A percentile compares a stretch with the other conserved stretches of the same genome.
Evolutionary conservation across 2,329 filamentous ascomycete species (phyloP).

Genomic region (Teratosphaeria viscida): DNA sequence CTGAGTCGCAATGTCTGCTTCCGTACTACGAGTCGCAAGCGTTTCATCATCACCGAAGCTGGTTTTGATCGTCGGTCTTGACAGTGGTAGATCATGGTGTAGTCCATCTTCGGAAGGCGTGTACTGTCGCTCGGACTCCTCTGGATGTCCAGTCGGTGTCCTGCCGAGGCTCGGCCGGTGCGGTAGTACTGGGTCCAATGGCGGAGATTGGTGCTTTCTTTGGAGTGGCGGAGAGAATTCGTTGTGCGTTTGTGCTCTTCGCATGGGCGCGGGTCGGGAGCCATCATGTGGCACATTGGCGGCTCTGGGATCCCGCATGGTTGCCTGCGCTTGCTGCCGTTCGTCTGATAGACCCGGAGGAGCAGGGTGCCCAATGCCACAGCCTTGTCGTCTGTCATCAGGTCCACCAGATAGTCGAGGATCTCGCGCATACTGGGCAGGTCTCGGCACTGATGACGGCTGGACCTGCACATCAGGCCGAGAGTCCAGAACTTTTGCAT

Average conservation of each 20-base stretch:
- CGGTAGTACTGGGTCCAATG: slow-evolving; percentile 5
- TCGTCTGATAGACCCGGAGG: background rate
- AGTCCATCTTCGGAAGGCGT: background rate
- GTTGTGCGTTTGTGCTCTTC: slow-evolving; percentile 16
- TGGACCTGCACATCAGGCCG: background rate
- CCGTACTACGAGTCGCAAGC: background rate
- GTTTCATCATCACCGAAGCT: background rate
- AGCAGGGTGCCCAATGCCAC: background rate
- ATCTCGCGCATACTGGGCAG: background rate
- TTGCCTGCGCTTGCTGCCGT: background rate
- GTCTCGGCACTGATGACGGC: background rate
- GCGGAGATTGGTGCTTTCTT: slow-evolving; percentile 14
- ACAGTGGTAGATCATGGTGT: background rate
- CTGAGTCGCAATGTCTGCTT: background rate
- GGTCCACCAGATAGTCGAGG: slow-evolving; percentile 9
- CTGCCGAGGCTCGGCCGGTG: slow-evolving; percentile 13
- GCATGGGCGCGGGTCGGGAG: slow-evolving; percentile 10
- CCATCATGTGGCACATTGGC: slow-evolving; percentile 1
- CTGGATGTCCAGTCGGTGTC: slow-evolving; percentile 17
- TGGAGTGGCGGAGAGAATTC: slow-evolving; percentile 17
- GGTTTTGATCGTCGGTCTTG: background rate
- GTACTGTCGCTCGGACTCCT: slow-evolving; percentile 1
- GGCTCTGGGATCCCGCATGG: background rate
- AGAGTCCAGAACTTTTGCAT: slow-evolving; percentile 1
- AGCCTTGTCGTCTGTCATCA: slow-evolving; percentile 3